Percentiles rank a stretch among this genome's conserved stretches.
Evolutionary conservation across 108 stramenopile species (phyloP).

Genomic region (Chaetoceros muelleri): DNA sequence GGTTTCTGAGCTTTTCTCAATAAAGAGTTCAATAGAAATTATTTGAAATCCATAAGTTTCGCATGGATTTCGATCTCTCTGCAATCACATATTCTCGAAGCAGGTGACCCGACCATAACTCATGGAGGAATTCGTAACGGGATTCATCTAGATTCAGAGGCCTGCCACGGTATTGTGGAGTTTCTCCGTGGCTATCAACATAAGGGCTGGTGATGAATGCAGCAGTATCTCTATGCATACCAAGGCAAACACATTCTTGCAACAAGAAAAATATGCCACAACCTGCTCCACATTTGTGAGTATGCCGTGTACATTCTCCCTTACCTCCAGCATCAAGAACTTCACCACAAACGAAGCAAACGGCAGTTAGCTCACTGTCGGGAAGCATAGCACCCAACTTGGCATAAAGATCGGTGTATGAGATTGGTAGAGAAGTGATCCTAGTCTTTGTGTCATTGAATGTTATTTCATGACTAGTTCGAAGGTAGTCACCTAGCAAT

Average conservation of each 20-base stretch:
- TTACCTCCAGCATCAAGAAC: constrained; percentile 76
- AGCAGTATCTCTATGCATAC: constrained; percentile 78
- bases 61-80: too few species aligned
- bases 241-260: constrained; percentile 83
- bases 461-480: not conserved
- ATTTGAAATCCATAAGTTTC: too few species aligned
- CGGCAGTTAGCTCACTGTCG: constrained; percentile 68
- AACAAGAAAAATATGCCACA: constrained; percentile 87
- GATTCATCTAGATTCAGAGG: constrained; percentile 68
- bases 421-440: constrained; percentile 51
- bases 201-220: constrained; percentile 89
- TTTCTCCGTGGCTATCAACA: constrained; percentile 91
- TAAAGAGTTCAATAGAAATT: too few species aligned
- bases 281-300: constrained; percentile 79
- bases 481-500: constrained; percentile 33
- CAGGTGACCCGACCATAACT: constrained; percentile 57
- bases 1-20: too few species aligned
- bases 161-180: constrained; percentile 74
- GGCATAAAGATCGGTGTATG: constrained; percentile 83
- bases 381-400: constrained; percentile 55
- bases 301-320: constrained; percentile 85
- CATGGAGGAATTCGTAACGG: constrained; percentile 54
- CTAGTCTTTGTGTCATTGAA: constrained; percentile 19
- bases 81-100: constrained; percentile 54
- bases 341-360: constrained; percentile 80